Percentiles rank a stretch among this genome's conserved stretches.
Evolutionary conservation across 306 rosid genomes (phyloP).

Genomic region (Abrus precatorius): DNA sequence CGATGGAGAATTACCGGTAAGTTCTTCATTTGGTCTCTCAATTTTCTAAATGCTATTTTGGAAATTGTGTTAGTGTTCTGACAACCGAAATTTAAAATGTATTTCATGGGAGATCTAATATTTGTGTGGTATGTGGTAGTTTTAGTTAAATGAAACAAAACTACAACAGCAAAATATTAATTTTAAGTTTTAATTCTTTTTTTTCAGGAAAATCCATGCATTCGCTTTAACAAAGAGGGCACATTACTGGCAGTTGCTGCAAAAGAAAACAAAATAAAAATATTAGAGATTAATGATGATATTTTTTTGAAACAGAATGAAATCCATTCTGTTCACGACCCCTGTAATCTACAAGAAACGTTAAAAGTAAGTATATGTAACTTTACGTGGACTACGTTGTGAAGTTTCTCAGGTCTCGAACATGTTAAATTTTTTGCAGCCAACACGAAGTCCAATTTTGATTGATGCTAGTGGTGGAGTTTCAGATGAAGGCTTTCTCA

Average conservation of each 20-base stretch:
- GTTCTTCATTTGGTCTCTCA: background rate
- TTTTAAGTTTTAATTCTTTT: conserved; percentile 17
- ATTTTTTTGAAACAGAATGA: background rate
- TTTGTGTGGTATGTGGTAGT: background rate
- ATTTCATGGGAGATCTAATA: background rate
- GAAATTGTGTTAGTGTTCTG: conserved; percentile 1
- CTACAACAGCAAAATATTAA: background rate
- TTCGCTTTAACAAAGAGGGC: conserved; percentile 63
- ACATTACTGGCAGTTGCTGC: conserved; percentile 62
- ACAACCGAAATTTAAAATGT: background rate
- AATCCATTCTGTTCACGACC: conserved; percentile 14
- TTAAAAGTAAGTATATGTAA: conserved; percentile 38
- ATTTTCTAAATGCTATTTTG: conserved; percentile 28
- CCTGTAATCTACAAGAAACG: conserved; percentile 1
- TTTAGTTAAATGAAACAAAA: conserved; percentile 6
- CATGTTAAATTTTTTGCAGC: conserved; percentile 29
- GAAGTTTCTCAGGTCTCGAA: conserved; percentile 17
- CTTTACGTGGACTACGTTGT: background rate
- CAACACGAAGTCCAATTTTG: conserved; percentile 12
- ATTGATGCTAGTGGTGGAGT: conserved; percentile 14
- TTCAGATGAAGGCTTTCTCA: background rate
- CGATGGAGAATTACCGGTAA: conserved; percentile 53
- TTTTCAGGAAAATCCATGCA: conserved; percentile 55
- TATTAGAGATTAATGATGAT: conserved; percentile 48
- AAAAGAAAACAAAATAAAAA: conserved; percentile 54